These are phyloP conservation scores for Penicillium brasilianum DNA, from an alignment of 2,329 filamentous ascomycete species.

Conservation along the genomic window DNA sequence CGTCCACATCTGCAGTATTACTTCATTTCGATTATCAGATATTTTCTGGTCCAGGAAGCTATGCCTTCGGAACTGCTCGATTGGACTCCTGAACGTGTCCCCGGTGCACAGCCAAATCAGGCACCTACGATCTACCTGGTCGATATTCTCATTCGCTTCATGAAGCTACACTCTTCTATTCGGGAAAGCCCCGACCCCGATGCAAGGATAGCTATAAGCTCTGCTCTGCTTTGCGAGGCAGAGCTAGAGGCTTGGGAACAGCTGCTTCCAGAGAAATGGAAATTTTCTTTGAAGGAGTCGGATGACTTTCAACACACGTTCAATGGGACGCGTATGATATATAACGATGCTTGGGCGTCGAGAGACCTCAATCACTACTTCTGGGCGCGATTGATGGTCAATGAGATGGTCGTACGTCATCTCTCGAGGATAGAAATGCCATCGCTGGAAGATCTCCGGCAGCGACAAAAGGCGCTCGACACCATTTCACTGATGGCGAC, in stretches of 20 bases:
- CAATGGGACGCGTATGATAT: slow-evolving; percentile 29
- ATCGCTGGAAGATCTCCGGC: slow-evolving; percentile 12
- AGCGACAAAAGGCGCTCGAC: slow-evolving; percentile 23
- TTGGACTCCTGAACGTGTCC: slow-evolving; percentile 19
- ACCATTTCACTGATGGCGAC: slow-evolving; percentile 26
- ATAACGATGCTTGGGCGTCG: slow-evolving; percentile 30
- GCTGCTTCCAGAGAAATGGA: slow-evolving; percentile 24
- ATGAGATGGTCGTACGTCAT: slow-evolving; percentile 28
- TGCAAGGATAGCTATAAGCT: slow-evolving; percentile 6
- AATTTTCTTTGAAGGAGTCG: slow-evolving; percentile 19
- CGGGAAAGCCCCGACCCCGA: slow-evolving; percentile 11
- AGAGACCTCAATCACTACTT: slow-evolving; percentile 31
- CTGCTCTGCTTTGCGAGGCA: slow-evolving; percentile 20
- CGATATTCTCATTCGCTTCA: slow-evolving; percentile 29
- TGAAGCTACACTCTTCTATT: slow-evolving; percentile 20
- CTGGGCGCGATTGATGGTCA: slow-evolving; percentile 29
- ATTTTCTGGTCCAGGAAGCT: slow-evolving; percentile 21
- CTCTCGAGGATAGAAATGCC: slow-evolving; percentile 11
- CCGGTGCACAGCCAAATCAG: slow-evolving; percentile 3
- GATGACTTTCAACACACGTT: slow-evolving; percentile 22
- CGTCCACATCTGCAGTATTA: slow-evolving; percentile 25
- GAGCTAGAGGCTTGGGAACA: slow-evolving; percentile 29
- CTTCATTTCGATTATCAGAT: slow-evolving; percentile 27
- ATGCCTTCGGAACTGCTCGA: slow-evolving; percentile 19
- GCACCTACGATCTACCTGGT: slow-evolving; percentile 22